Evolutionary conservation across 306 rosid genomes (phyloP).

Genomic region (Dalbergia cultrata): DNA sequence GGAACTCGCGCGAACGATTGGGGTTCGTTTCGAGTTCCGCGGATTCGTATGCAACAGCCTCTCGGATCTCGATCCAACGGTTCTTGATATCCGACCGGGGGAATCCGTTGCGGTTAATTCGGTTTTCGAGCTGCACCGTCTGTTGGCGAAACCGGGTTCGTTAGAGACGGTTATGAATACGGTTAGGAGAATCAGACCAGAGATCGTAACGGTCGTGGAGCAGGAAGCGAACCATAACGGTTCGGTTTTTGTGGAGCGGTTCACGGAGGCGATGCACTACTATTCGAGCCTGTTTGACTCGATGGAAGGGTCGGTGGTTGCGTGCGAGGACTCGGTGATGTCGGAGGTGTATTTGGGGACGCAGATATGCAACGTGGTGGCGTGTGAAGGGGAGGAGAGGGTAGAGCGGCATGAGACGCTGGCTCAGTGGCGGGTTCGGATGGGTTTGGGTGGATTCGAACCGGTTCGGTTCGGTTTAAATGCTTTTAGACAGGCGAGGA

Average conservation of each 20-base stretch:
- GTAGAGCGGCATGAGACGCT: conserved; percentile 87
- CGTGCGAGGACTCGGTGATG: conserved; percentile 58
- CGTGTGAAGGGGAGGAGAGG: conserved; percentile 74
- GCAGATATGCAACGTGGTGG: conserved; percentile 87
- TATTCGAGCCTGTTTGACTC: conserved; percentile 86
- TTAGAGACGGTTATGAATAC: conserved; percentile 62
- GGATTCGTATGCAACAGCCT: conserved; percentile 67
- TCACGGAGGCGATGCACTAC: conserved; percentile 81
- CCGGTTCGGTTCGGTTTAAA: conserved; percentile 81
- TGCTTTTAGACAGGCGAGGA: conserved; percentile 84
- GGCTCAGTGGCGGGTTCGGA: conserved; percentile 69
- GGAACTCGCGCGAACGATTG: conserved; percentile 68
- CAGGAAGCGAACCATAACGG: conserved; percentile 87
- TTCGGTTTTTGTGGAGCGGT: conserved; percentile 73
- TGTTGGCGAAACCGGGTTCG: conserved; percentile 69
- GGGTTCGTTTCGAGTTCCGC: conserved; percentile 77
- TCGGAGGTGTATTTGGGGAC: conserved; percentile 81
- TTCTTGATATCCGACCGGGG: conserved; percentile 63
- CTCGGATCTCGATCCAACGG: conserved; percentile 75
- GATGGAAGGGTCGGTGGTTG: conserved; percentile 61
- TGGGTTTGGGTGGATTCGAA: conserved; percentile 72
- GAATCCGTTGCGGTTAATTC: conserved; percentile 79
- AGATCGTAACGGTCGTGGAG: conserved; percentile 75
- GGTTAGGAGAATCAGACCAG: conserved; percentile 64
- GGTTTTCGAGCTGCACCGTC: conserved; percentile 75